These are phyloP conservation scores for Barnettozyma sucrosica DNA, from an alignment of 805 yeast genomes.

Conservation along the genomic window DNA sequence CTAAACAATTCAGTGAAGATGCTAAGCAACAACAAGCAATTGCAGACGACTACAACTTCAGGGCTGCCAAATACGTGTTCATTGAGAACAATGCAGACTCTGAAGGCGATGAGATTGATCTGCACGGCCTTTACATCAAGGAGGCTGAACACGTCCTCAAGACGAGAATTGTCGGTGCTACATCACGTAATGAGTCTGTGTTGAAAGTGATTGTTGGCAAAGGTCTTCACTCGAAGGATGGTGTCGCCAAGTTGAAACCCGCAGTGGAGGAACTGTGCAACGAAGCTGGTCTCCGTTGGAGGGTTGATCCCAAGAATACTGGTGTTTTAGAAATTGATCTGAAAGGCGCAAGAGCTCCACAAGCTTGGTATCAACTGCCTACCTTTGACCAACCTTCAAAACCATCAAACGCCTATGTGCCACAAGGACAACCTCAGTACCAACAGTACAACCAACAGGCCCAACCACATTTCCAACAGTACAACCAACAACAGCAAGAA, in stretches of 20 bases:
- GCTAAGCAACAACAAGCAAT: slow-evolving; percentile 53
- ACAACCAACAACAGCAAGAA: slow-evolving; percentile 15
- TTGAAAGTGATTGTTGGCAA: slow-evolving; percentile 88
- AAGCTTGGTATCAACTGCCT: slow-evolving; percentile 25
- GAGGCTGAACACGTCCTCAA: slow-evolving; percentile 81
- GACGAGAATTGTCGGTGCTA: slow-evolving; percentile 63
- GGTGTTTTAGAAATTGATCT: slow-evolving; percentile 79
- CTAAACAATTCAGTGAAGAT: slow-evolving; percentile 65
- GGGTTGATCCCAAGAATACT: slow-evolving; percentile 63
- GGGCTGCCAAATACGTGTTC: slow-evolving; percentile 89
- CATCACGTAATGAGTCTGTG: slow-evolving; percentile 48
- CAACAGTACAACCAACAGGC: slow-evolving; percentile 16
- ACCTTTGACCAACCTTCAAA: slow-evolving; percentile 18
- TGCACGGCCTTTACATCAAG: slow-evolving; percentile 85
- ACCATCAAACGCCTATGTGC: slow-evolving; percentile 29
- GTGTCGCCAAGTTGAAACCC: slow-evolving; percentile 83
- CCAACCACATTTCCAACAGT: slow-evolving; percentile 13
- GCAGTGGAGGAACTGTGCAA: slow-evolving; percentile 76
- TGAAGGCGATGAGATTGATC: slow-evolving; percentile 79
- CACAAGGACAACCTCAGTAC: slow-evolving; percentile 27
- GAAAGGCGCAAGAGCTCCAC: slow-evolving; percentile 40
- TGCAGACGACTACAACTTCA: slow-evolving; percentile 65
- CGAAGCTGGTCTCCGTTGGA: slow-evolving; percentile 54
- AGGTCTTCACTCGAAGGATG: slow-evolving; percentile 77
- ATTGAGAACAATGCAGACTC: slow-evolving; percentile 84